These are phyloP conservation scores for Ceriops decandra DNA, from an alignment of 345 rosid species.

Conservation along the genomic window DNA sequence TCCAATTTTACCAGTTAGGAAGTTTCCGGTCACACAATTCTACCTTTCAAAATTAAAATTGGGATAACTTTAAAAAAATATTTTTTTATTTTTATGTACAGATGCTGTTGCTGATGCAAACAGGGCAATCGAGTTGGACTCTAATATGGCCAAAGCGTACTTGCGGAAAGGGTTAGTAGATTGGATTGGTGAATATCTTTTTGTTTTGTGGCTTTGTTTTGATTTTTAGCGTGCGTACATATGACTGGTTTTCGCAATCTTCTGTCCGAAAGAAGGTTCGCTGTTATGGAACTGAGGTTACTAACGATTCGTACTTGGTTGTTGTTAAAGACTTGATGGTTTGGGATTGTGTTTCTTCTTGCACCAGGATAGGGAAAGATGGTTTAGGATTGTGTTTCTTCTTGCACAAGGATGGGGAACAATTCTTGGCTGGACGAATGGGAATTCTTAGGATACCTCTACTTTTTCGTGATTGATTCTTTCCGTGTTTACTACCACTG, in stretches of 20 bases:
- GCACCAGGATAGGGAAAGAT: not conserved
- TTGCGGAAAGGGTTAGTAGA: conserved; percentile 70
- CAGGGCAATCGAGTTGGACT: conserved; percentile 72
- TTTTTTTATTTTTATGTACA: conserved; percentile 18
- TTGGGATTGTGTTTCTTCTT: not conserved
- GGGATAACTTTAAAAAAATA: too few relatives aligned
- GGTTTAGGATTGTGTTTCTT: not conserved
- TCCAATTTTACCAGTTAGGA: not conserved
- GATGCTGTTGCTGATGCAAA: conserved; percentile 86
- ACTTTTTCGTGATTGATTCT: not conserved
- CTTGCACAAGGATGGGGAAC: not conserved
- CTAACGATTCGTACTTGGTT: not conserved
- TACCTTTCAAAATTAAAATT: too few relatives aligned
- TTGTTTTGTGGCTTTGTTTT: not conserved
- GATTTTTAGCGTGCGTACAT: too few relatives aligned
- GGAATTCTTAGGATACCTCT: not conserved
- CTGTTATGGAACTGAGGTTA: not conserved
- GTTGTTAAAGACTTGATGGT: not conserved
- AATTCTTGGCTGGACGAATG: not conserved
- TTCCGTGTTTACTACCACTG: not conserved
- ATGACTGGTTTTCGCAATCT: too few relatives aligned
- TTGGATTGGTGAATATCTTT: not conserved
- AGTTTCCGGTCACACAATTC: too few relatives aligned
- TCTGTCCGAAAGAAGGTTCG: too few relatives aligned
- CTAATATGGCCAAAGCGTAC: conserved; percentile 67